Evolutionary conservation across 139 green algal genomes (phyloP).

Genomic region (Chlamydomonas incerta): DNA sequence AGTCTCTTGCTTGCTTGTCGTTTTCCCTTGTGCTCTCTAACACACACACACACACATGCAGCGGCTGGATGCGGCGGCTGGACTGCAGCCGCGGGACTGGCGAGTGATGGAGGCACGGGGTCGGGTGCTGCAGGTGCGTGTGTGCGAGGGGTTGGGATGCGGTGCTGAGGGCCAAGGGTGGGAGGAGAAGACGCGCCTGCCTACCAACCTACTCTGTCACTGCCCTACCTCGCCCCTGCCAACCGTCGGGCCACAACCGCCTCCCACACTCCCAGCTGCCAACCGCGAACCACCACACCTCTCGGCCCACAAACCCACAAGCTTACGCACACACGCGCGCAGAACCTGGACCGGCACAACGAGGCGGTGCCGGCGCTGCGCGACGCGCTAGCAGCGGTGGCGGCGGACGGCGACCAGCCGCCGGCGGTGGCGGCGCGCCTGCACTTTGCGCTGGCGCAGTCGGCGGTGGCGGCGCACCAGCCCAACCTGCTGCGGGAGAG

Average conservation of each 20-base stretch:
- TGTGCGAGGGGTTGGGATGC: neutral
- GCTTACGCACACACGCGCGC: neutral
- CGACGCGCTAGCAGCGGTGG: conserved; percentile 13
- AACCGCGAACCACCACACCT: no score
- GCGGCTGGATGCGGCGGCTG: conserved; percentile 45
- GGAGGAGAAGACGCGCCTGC: neutral
- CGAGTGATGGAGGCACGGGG: conserved; percentile 52
- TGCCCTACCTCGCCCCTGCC: no score
- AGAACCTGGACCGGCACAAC: conserved; percentile 53
- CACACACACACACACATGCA: neutral
- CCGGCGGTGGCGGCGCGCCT: conserved; percentile 7
- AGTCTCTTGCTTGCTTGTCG: no score
- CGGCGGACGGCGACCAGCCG: conserved; percentile 9
- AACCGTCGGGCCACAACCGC: neutral
- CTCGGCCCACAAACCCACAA: neutral
- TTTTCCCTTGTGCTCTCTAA: no score
- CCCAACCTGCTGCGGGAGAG: conserved; percentile 37
- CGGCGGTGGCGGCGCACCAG: conserved; percentile 46
- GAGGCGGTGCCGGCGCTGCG: conserved; percentile 45
- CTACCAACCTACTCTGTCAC: no score
- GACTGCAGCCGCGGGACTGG: conserved; percentile 34
- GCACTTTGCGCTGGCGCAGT: conserved; percentile 49
- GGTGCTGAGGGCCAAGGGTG: neutral
- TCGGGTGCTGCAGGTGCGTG: conserved; percentile 42
- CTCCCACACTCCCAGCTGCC: neutral